Evolutionary conservation across 129 eudicot species (phyloP), one percentile per base, ranked within the genome.

Genomic region (Apium graveolens): DNA sequence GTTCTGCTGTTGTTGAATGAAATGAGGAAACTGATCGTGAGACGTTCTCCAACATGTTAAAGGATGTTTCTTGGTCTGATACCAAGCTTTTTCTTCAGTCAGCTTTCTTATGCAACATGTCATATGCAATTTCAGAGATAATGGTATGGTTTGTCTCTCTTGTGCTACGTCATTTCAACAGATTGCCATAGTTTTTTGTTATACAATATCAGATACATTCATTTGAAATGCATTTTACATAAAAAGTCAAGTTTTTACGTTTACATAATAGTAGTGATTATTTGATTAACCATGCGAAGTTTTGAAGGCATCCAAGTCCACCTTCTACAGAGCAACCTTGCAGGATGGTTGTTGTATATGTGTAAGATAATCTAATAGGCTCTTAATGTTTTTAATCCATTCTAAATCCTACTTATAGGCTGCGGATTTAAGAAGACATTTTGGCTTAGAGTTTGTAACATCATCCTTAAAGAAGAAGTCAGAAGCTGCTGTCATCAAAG

Each of bases 31-130:
- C 86, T 32, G 81, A 92, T 80, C 80, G 70, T 31, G 88, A 87
- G 42, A 63, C 85, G 4, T 90, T 92, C 76, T 78, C 84, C 11
- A 35, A 41, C 53, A 66, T 88, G 76, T 83, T 92, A 75, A 78
- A 73, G 32, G 35, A 39, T 5, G 97, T 87, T 31, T 90, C 97
- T 27, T 85, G 90, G 90, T 88, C 97, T 4, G 93, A 92, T 71
- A 84, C 93, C 13, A 92, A 90, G 85, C 85, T 46, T 29, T 81
- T 86, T 69, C 87, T 96, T 9, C 90, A 88, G 70, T 60, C 90
- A 65, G 96, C 97, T 70, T 92, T 92, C 87, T 81, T 92, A 39
- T 83, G 91, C 84, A 92, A 92, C 86, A 85, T 88, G 93, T 96
- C 96, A 5, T 92, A 92, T 80, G 93, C 83, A 76, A 92, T 92